Evolutionary conservation across 2,329 filamentous ascomycete genomes (phyloP).

Genomic region (Diaporthe longicolla): DNA sequence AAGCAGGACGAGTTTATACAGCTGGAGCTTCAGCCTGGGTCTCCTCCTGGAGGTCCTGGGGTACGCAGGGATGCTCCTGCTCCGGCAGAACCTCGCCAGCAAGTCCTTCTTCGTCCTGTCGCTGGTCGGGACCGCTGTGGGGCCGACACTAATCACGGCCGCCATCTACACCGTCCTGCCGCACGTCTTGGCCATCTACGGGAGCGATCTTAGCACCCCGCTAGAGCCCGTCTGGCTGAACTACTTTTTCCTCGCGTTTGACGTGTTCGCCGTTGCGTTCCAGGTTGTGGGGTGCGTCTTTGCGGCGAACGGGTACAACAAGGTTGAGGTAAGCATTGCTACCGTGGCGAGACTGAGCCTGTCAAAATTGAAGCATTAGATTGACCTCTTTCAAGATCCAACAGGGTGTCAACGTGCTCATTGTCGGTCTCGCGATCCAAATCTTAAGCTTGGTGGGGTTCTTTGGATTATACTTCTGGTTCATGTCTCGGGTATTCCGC

Average conservation of each 20-base stretch:
- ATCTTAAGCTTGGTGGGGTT: slow-evolving; percentile 57
- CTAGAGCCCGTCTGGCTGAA: slow-evolving; percentile 53
- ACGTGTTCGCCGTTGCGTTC: slow-evolving; percentile 53
- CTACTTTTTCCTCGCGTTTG: slow-evolving; percentile 53
- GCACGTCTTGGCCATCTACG: slow-evolving; percentile 62
- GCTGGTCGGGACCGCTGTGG: slow-evolving; percentile 62
- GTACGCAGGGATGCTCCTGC: slow-evolving; percentile 61
- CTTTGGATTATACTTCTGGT: slow-evolving; percentile 56
- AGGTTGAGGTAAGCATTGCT: slow-evolving; percentile 53
- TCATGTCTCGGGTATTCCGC: slow-evolving; percentile 56
- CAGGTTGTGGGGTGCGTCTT: slow-evolving; percentile 57
- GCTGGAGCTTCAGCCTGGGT: slow-evolving; percentile 56
- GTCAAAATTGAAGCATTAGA: slow-evolving; percentile 16
- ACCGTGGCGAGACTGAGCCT: neutral
- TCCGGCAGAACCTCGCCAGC: slow-evolving; percentile 53
- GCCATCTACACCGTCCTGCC: slow-evolving; percentile 62
- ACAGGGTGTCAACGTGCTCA: slow-evolving; percentile 56
- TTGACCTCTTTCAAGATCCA: slow-evolving; percentile 46
- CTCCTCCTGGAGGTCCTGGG: slow-evolving; percentile 61
- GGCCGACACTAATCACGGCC: slow-evolving; percentile 60
- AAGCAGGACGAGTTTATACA: slow-evolving; percentile 56
- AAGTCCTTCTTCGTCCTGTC: slow-evolving; percentile 59
- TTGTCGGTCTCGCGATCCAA: slow-evolving; percentile 62
- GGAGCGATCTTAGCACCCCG: slow-evolving; percentile 56
- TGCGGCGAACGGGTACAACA: slow-evolving; percentile 52